Base-by-base conservation (phyloP, 495 filamentous ascomycete genomes). In the Chlorociboria aeruginascens region DNA sequence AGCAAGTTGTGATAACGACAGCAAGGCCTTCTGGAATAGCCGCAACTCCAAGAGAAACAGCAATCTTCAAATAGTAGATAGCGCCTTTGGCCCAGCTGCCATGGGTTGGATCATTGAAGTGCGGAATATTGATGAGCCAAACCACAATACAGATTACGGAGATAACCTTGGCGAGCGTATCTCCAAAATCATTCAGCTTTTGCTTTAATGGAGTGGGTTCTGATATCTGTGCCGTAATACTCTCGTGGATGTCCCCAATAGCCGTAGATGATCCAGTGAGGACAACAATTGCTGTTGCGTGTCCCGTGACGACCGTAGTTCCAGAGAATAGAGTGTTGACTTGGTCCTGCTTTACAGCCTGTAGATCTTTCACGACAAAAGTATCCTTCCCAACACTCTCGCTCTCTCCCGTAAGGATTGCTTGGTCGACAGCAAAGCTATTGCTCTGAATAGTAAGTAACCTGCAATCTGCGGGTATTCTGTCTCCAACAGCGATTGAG, bases 51-150 rank as follows among this genome's bases (percentile, higher is more conserved):
- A 99, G 82, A 30, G 93, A 99, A 41, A 99, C 93, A 30, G 93
- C 93, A 64, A 99, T 99, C 77, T 99, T 99, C 53, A 99, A 77
- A 66, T 99, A 99, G 73, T 99, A 99, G 55, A 99, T 97, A 43
- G 93, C 93, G 48, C 93, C 93, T 70, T 96, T 97, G 42, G 88
- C 81, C 89, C 89, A 97, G 58, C 82, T 83, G 49, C 89, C 89
- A 62, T 95, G 89, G 44, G 84, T 78, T 16, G 86, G 86, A 61
- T 99, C 93, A 60, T 79, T 89, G 74, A 99, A 99, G 66, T 99
- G 85, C 51, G 83, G 81, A 52, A 95, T 83, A 69, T 99, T 99
- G 73, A 99, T 99, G 40, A 96, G 69, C 93, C 93, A 99, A 47
- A 99, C 93, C 40, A 94, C 66, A 51, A 96, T 66, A 66, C 93